These are phyloP conservation scores for Cichorium intybus DNA, from an alignment of 140 eudicot species.

Conservation along the genomic window DNA sequence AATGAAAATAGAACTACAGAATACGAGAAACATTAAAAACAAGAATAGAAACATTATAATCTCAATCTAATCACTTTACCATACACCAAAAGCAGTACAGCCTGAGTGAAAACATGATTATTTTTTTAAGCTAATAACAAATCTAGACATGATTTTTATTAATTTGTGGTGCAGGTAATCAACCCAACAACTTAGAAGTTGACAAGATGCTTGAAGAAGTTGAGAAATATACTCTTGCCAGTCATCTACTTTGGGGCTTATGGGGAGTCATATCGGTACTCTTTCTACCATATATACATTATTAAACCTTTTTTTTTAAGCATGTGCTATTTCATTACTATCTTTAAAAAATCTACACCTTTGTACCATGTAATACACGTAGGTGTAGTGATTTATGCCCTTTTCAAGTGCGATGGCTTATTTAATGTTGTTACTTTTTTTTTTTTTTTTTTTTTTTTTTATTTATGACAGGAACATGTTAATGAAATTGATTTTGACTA, in stretches of 20 bases:
- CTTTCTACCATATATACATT: slow-evolving; percentile 2
- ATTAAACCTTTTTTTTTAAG: neutral
- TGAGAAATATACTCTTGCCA: slow-evolving; percentile 83
- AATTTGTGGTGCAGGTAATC: slow-evolving; percentile 44
- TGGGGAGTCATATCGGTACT: slow-evolving; percentile 98
- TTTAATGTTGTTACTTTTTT: neutral
- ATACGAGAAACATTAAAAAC: no score
- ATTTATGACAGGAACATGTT: slow-evolving; percentile 72
- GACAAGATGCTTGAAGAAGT: slow-evolving; percentile 55
- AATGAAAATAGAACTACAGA: no score
- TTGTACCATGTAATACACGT: no score
- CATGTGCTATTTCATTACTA: slow-evolving; percentile 9
- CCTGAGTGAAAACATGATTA: no score
- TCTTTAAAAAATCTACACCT: no score
- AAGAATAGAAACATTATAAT: no score
- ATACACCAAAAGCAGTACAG: no score
- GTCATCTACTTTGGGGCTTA: slow-evolving; percentile 88
- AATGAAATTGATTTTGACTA: slow-evolving; percentile 87
- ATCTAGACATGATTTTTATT: slow-evolving; percentile 1
- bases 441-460: neutral
- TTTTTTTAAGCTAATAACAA: slow-evolving; percentile 9
- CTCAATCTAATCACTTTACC: no score
- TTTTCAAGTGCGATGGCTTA: neutral
- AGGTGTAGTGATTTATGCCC: neutral
- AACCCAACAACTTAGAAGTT: slow-evolving; percentile 44